Conservation (phyloP, 1,139 yeast genomes). For the Suhomyces kunorum region DNA sequence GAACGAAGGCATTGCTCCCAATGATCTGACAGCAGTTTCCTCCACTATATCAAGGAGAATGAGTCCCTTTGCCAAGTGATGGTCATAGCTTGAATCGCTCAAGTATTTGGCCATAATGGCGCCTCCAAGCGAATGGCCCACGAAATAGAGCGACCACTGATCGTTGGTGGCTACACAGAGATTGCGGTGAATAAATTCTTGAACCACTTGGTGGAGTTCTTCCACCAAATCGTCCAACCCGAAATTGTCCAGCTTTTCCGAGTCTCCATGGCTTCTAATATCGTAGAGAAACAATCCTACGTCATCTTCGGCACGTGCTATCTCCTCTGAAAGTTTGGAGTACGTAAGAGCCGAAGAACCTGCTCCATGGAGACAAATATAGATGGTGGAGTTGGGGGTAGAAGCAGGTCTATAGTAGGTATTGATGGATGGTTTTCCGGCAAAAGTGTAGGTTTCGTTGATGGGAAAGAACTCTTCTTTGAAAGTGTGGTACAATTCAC, state of each 20-base stretch:
- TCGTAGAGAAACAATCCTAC: conserved; percentile 74
- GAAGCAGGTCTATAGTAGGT: conserved; percentile 63
- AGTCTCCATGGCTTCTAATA: conserved; percentile 78
- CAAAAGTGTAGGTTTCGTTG: conserved; percentile 11
- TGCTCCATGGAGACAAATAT: conserved; percentile 90
- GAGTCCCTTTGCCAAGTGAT: conserved; percentile 55
- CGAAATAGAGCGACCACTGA: conserved; percentile 40
- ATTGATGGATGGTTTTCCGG: conserved; percentile 33
- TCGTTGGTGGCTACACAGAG: conserved; percentile 9
- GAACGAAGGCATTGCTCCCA: conserved; percentile 65
- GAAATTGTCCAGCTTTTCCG: conserved; percentile 36
- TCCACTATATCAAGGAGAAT: conserved; percentile 89
- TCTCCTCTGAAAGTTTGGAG: conserved; percentile 48
- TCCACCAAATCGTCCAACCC: conserved; percentile 52
- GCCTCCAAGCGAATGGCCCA: conserved; percentile 96
- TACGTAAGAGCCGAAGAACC: conserved; percentile 87
- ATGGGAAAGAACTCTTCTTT: conserved; percentile 11
- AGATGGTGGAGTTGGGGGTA: conserved; percentile 48
- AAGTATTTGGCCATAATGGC: conserved; percentile 63
- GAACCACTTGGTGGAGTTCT: conserved; percentile 57
- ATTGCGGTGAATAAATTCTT: conserved; percentile 31
- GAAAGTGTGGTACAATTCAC: conserved; percentile 5
- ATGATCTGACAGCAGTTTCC: conserved; percentile 78
- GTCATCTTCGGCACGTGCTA: conserved; percentile 20
- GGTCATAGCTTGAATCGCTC: conserved; percentile 16